Conservation (phyloP, 192 early-diverging fungal species). For the Chytriomyces confervae region DNA sequence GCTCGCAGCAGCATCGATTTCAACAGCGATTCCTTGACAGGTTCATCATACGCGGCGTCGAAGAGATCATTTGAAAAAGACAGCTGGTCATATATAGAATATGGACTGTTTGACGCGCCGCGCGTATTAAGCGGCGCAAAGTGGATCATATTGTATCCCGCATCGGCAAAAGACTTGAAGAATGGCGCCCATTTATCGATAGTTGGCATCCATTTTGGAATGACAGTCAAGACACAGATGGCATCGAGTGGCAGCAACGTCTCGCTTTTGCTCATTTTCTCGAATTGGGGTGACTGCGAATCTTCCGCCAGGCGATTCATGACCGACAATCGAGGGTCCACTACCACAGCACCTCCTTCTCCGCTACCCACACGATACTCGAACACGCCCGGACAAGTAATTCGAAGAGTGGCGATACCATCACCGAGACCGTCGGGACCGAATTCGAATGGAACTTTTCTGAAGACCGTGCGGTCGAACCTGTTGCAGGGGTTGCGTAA, state of each 20-base stretch:
- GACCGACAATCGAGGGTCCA: conserved; percentile 83
- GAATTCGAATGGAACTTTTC: conserved; percentile 35
- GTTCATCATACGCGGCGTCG: conserved; percentile 59
- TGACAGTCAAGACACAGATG: conserved; percentile 87
- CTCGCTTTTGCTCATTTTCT: conserved; percentile 1
- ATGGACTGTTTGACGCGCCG: conserved; percentile 95
- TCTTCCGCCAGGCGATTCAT: conserved; percentile 19
- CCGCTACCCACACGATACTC: conserved; percentile 81
- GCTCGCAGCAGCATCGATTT: conserved; percentile 60
- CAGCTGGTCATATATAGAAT: conserved; percentile 94
- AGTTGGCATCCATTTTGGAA: conserved; percentile 95
- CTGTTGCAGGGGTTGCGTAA: conserved; percentile 35
- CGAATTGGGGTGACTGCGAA: neutral
- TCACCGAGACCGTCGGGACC: conserved; percentile 44
- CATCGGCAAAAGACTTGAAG: conserved; percentile 70
- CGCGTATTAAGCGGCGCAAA: conserved; percentile 93
- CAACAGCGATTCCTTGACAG: conserved; percentile 70
- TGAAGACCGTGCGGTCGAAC: conserved; percentile 53
- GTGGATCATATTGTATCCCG: conserved; percentile 98
- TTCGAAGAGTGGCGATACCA: conserved; percentile 59
- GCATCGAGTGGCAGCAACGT: conserved; percentile 82
- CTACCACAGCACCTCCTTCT: conserved; percentile 73
- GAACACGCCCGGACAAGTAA: conserved; percentile 78
- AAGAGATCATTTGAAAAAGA: conserved; percentile 89
- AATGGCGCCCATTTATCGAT: conserved; percentile 77